Base-by-base conservation (phyloP, 139 green algal genomes). In the Astrephomene gubernaculifera region DNA sequence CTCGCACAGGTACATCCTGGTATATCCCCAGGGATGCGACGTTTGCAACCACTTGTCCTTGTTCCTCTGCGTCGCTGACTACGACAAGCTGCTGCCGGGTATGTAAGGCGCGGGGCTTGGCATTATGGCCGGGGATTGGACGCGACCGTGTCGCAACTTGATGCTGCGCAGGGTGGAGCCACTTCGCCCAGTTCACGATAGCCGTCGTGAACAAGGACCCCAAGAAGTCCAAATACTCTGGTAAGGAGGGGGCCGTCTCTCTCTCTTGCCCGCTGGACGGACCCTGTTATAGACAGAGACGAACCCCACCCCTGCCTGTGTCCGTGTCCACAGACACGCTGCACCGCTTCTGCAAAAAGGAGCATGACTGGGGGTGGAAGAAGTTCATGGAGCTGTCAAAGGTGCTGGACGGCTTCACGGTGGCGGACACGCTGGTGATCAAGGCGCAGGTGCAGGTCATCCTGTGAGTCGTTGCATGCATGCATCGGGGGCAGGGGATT, bases 361-460 rank as follows among this genome's bases (percentile, higher is more conserved):
- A 99, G 93, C 97, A 99, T 87, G 97, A 99, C 89, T 99, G 97
- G 97, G 97, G 97, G 0, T 99, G 97, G 97, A 99, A 99, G 92
- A 99, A 99, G 92, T 99, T 99, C 92, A 99, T 99, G 95, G 91
- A 95, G 86, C 87, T 94, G 38, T 89, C 79, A 8, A 96, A 96
- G 71, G 88, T 99, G 57, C 67, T 96, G 71, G 97, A 99, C 65
- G 97, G 97, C 24, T 99, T 99, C 90, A 98, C 95, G 2, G 93
- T 97, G 35, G 86, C 92, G 9, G 96, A 98, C 90, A 98, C 94
- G 17, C 91, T 99, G 22, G 92, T 98, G 43, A 99, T 99, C 92
- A 99, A 98, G 90, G 97, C 96, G 24, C 97, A 99, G 87, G 96
- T 99, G 94, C 91, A 95, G 91, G 93, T 97, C 87, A 94, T 94